Evolutionary conservation across 2,329 filamentous ascomycete genomes (phyloP), one percentile per base, ranked within the genome.

Genomic region (Botrytis pseudocinerea): DNA sequence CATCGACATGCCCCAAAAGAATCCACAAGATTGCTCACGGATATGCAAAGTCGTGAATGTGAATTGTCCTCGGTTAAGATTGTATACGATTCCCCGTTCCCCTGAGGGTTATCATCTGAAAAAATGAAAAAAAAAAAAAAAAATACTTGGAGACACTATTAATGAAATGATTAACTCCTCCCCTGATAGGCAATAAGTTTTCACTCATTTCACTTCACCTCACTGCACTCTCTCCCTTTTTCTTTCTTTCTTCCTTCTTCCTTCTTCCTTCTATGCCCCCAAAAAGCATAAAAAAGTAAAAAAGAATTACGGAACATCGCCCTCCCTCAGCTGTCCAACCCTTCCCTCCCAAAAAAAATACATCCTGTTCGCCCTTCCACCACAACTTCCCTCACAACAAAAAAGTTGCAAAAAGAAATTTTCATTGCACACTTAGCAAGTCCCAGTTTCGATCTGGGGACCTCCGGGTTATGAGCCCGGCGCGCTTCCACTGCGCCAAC

Each of bases 381-480:
- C 12, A 0, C 42, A 44, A 44, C 16, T 4, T 44, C 42, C 16
- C 51, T 16, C 14, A 57, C 14, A 18, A 4, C 14, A 20, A 44
- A 63, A 63, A 44, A 20, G 4, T 2, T 1, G 16, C 6, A 18
- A 42, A n/a, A 62, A 20, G 7, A 28, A n/a, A 4, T 0, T 5
- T 2, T 16, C 0, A 16, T 2, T 0, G 0, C 0, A n/a, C 1
- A 10, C 0, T 22, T 68, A 68, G 65, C 65, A 68, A 68, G 65
- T 68, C 65, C 65, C 48, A 57, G 65, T 68, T 68, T 68, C 80
- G 80, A 81, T 81, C 80, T 75, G 77, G 78, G 77, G 80, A 77
- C 80, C 80, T 81, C 80, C 79, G 80, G 80, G 80, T 81, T 81
- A 81, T 81, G 80, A 81, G 80, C 80, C 80, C 79, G 80, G 80